phyloP scores from a whole-genome alignment of 148 eudicot genomes.

The Cornus kousa region DNA sequence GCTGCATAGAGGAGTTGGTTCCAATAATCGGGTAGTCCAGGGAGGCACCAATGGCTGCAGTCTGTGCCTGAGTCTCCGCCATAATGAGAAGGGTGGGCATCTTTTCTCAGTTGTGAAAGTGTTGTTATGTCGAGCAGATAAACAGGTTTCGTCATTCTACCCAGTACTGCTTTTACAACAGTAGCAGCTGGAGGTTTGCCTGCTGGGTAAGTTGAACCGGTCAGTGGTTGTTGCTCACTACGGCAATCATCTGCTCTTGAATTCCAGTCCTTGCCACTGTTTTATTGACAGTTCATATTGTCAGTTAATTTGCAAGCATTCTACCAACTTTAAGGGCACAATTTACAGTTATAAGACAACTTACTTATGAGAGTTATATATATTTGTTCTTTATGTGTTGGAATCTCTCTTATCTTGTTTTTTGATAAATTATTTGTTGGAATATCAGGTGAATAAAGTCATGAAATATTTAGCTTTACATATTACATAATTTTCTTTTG shows the following conservation, averaged over 20 bases:
- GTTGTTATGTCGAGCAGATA: constrained; percentile 47
- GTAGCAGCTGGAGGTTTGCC: constrained; percentile 23
- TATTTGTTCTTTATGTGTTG: no score
- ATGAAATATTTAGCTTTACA: no score
- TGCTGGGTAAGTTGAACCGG: constrained; percentile 26
- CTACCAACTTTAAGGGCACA: not conserved
- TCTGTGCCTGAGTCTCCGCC: constrained; percentile 27
- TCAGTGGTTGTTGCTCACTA: constrained; percentile 28
- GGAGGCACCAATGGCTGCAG: constrained; percentile 64
- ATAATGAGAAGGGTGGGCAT: constrained; percentile 41
- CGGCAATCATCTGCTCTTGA: constrained; percentile 20
- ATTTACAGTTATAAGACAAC: not conserved
- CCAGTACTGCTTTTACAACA: constrained; percentile 38
- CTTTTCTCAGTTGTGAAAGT: constrained; percentile 45
- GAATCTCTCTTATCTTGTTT: no score
- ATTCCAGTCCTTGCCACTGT: constrained; percentile 24
- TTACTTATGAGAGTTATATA: no score
- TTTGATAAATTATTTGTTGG: no score
- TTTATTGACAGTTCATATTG: not conserved
- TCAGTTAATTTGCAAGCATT: not conserved
- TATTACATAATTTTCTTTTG: no score
- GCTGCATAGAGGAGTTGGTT: constrained; percentile 40
- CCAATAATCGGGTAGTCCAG: constrained; percentile 63
- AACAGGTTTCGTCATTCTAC: constrained; percentile 29
- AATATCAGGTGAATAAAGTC: no score